A percentile compares a stretch with the other conserved stretches of the same genome.
phyloP scores from a whole-genome alignment of 495 filamentous ascomycete species.

The Tuber umbilicatum region DNA sequence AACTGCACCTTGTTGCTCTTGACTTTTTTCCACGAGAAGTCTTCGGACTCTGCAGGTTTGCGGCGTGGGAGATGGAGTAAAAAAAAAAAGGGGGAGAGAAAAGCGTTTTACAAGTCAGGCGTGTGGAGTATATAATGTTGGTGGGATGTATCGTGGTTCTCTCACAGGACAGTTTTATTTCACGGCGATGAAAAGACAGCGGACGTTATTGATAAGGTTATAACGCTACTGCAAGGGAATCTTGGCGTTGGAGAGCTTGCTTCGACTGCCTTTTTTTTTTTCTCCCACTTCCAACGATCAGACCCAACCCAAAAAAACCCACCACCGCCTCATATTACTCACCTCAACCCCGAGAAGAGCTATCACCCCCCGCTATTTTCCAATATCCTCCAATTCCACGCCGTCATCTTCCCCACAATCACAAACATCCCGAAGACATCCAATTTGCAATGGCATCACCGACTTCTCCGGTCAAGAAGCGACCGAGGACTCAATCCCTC shows the following conservation, averaged over 20 bases:
- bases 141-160: background rate
- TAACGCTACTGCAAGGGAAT: background rate
- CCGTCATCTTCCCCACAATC: background rate
- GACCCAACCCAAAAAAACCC: background rate
- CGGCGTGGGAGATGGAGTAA: background rate
- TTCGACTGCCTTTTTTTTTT: background rate
- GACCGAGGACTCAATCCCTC: slow-evolving; percentile 77
- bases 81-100: background rate
- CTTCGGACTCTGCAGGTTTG: background rate
- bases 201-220: background rate
- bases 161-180: background rate
- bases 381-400: background rate
- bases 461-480: slow-evolving; percentile 37
- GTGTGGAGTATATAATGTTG: background rate
- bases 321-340: background rate
- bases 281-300: background rate
- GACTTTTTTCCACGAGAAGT: background rate
- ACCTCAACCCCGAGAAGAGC: background rate
- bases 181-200: background rate
- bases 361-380: background rate
- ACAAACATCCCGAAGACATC: background rate
- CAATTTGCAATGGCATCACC: slow-evolving; percentile 29
- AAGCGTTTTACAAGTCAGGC: background rate
- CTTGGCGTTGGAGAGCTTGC: background rate
- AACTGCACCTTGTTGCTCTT: background rate